Percentiles rank a stretch among this genome's conserved stretches.
phyloP scores from a whole-genome alignment of 1,284 basidiomycete genomes.

The Phlebopus sp. region DNA sequence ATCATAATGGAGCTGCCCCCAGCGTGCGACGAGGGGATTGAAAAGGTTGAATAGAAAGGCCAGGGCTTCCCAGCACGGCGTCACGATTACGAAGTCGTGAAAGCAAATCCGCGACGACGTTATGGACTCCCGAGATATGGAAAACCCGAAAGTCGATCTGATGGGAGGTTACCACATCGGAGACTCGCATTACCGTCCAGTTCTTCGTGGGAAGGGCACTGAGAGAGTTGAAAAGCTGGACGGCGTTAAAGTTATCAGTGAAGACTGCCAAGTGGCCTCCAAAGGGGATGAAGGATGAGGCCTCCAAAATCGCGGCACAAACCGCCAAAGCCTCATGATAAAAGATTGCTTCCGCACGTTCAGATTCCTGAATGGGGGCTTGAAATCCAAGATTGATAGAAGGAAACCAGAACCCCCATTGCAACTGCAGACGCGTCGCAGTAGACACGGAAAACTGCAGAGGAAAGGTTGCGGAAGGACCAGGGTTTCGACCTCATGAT shows the following conservation, averaged over 20 bases:
- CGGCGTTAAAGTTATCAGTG: conserved; percentile 26
- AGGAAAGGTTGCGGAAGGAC: too few relatives aligned
- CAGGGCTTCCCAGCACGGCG: neutral
- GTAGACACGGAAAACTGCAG: too few relatives aligned
- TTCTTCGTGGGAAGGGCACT: conserved; percentile 17
- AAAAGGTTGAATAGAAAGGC: conserved; percentile 13
- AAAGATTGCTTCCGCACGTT: conserved; percentile 20
- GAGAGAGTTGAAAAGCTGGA: conserved; percentile 24
- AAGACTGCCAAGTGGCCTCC: conserved; percentile 15
- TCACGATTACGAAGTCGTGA: conserved; percentile 15
- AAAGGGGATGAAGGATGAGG: neutral
- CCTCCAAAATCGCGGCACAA: conserved; percentile 14
- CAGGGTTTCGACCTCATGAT: too few relatives aligned
- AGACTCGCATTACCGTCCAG: conserved; percentile 13
- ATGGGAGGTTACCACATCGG: conserved; percentile 12
- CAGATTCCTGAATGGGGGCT: neutral
- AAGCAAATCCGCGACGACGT: conserved; percentile 26
- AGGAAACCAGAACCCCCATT: conserved; percentile 34
- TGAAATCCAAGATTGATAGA: conserved; percentile 15
- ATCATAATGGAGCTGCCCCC: conserved; percentile 25
- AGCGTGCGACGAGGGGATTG: conserved; percentile 24
- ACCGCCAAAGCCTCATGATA: conserved; percentile 32
- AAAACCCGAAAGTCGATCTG: conserved; percentile 21
- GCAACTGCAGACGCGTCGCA: too few relatives aligned
- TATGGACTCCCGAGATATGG: conserved; percentile 23